Base-by-base conservation (phyloP, 768 basidiomycete species). In the Kwoniella mangroviensis region DNA sequence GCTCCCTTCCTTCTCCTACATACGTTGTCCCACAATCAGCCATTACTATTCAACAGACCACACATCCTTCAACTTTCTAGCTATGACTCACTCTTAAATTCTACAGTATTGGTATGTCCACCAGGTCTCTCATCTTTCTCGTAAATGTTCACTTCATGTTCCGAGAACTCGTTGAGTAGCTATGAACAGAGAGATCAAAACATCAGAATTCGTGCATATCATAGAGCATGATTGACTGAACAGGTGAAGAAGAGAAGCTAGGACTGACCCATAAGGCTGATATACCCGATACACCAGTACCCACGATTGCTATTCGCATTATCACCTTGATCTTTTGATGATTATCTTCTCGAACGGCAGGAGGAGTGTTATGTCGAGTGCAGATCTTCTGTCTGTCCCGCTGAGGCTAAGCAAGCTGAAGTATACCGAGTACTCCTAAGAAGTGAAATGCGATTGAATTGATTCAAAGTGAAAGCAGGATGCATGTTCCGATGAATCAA, bases 281-380 rank as follows among this genome's bases (percentile, higher is more conserved):
- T 3, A 93, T 86, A n/a, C 91, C 91, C 42, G 90, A 89, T n/a
- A 90, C 88, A 9, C 91, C 91, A 54, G 90, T 89, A 4, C 91
- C 92, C 21, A 92, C 87, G 34, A 92, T 88, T 2, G 91, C 91
- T 55, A 92, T 84, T 56, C 79, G 68, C 81, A 82, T 82, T 17
- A n/a, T 68, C 40, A 19, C 41, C 40, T 43, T 28, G 40, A 15
- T 58, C 56, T 34, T 15, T 34, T 34, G 56, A 3, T n/a, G n/a
- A n/a, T n/a, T n/a, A n/a, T n/a, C n/a, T n/a, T n/a, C n/a, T n/a
- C n/a, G n/a, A n/a, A n/a, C n/a, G n/a, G n/a, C n/a, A n/a, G 49
- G 4, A 51, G 15, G 49, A 19, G 6, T 34, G 34, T 7, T 34
- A 45, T 13, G 43, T 43, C 42, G 42, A 13, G 13, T 43, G 6